These are phyloP conservation scores for Thecaphora thlaspeos DNA, from an alignment of 1,284 basidiomycete genomes.

Conservation along the genomic window DNA sequence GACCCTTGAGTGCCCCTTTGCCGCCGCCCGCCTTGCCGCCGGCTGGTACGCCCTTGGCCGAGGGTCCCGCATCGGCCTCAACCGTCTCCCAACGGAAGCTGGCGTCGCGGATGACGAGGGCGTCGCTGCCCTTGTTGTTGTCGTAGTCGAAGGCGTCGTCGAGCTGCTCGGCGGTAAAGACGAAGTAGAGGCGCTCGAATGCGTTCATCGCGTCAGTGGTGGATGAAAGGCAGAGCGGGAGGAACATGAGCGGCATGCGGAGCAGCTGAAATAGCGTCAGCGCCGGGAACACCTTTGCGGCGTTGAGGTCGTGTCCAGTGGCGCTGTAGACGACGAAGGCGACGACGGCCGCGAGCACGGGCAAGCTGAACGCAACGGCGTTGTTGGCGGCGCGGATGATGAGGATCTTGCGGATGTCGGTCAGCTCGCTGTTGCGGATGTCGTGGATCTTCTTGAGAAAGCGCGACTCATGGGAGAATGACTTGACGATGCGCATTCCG, in stretches of 20 bases:
- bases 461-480: conserved; percentile 48
- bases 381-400: conserved; percentile 72
- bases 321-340: conserved; percentile 79
- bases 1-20: conserved; percentile 9
- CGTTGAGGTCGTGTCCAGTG: conserved; percentile 68
- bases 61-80: conserved; percentile 23
- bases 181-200: conserved; percentile 50
- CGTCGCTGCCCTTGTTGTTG: conserved; percentile 20
- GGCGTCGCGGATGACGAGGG: conserved; percentile 25
- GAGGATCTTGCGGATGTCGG: conserved; percentile 73
- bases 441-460: conserved; percentile 67
- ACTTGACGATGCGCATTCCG: conserved; percentile 57
- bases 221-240: conserved; percentile 53
- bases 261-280: conserved; percentile 62
- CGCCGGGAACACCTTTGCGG: conserved; percentile 61
- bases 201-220: conserved; percentile 53
- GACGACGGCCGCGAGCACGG: conserved; percentile 77
- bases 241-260: conserved; percentile 72
- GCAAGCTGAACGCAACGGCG: conserved; percentile 69
- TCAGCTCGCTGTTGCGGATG: conserved; percentile 74
- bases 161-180: conserved; percentile 68
- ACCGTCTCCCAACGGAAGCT: conserved; percentile 45
- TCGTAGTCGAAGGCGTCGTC: conserved; percentile 71
- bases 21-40: not conserved
- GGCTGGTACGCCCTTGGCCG: conserved; percentile 9